phyloP scores from a whole-genome alignment of 140 eudicot genomes.

The Flaveria floridana region DNA sequence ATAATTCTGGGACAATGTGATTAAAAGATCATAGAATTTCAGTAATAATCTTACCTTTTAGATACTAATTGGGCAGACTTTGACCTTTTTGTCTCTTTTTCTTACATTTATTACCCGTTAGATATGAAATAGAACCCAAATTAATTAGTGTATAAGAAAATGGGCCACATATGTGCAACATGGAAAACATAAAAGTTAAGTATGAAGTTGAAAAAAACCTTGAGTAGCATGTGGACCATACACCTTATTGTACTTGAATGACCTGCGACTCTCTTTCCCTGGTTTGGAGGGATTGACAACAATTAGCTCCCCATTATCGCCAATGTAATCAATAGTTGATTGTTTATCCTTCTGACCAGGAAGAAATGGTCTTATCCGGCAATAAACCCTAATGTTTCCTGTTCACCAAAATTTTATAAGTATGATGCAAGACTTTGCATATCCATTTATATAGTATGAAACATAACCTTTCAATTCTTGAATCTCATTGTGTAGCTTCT shows the following conservation, averaged over 20 bases:
- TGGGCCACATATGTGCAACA: neutral
- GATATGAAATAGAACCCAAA: neutral
- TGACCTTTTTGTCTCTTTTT: neutral
- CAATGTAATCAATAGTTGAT: constrained; percentile 59
- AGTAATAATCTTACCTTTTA: neutral
- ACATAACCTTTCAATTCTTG: constrained; percentile 81
- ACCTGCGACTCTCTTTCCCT: constrained; percentile 71
- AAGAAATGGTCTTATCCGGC: constrained; percentile 88
- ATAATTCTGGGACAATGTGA: neutral
- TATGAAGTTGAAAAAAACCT: constrained; percentile 49
- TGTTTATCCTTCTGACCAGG: constrained; percentile 68
- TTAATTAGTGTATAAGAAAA: neutral
- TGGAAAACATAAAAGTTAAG: constrained; percentile 3
- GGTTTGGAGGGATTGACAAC: constrained; percentile 74
- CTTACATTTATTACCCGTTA: neutral
- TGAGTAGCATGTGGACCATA: constrained; percentile 82
- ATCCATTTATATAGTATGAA: constrained; percentile 1
- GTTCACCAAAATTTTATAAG: constrained; percentile 36
- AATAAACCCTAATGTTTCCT: constrained; percentile 95
- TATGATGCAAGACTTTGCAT: constrained; percentile 3
- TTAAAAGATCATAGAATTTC: neutral
- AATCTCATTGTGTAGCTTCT: constrained; percentile 81
- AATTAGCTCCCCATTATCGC: constrained; percentile 77
- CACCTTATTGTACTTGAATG: constrained; percentile 89
- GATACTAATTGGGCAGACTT: neutral